Conservation (phyloP, 352 stramenopile species). For the Phytophthora parvispora region DNA sequence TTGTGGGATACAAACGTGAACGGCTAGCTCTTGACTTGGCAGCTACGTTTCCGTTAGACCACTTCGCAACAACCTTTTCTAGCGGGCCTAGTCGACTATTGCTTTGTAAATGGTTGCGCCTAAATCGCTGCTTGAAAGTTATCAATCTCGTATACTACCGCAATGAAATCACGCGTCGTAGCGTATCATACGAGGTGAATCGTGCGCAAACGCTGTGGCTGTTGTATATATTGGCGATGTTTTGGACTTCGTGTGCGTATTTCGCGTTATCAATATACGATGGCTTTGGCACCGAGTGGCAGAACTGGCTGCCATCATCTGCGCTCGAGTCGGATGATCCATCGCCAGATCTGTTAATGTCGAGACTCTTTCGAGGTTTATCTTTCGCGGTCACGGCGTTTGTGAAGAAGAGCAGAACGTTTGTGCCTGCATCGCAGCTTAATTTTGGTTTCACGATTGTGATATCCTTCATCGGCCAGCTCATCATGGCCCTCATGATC, state of each 20-base stretch:
- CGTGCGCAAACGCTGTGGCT: slow-evolving; percentile 63
- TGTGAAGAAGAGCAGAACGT: slow-evolving; percentile 69
- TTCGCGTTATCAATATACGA: slow-evolving; percentile 69
- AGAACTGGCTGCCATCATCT: slow-evolving; percentile 56
- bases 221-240: slow-evolving; percentile 68
- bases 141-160: slow-evolving; percentile 65
- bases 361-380: slow-evolving; percentile 58
- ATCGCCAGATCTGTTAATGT: slow-evolving; percentile 38
- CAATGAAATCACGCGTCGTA: slow-evolving; percentile 70
- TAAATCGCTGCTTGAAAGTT: slow-evolving; percentile 72
- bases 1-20: slow-evolving; percentile 64
- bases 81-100: slow-evolving; percentile 6
- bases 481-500: slow-evolving; percentile 85
- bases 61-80: slow-evolving; percentile 41
- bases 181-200: slow-evolving; percentile 69
- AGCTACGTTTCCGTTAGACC: slow-evolving; percentile 61
- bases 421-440: slow-evolving; percentile 48
- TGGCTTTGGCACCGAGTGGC: slow-evolving; percentile 61
- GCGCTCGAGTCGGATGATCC: slow-evolving; percentile 41
- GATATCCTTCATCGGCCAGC: slow-evolving; percentile 62
- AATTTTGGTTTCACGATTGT: slow-evolving; percentile 63
- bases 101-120: slow-evolving; percentile 47
- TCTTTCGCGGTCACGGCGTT: slow-evolving; percentile 66
- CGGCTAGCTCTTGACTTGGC: slow-evolving; percentile 49
- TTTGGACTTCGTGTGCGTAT: slow-evolving; percentile 73